Conservation (phyloP, 2,329 filamentous ascomycete species). For the Dichotomopilus funicola region DNA sequence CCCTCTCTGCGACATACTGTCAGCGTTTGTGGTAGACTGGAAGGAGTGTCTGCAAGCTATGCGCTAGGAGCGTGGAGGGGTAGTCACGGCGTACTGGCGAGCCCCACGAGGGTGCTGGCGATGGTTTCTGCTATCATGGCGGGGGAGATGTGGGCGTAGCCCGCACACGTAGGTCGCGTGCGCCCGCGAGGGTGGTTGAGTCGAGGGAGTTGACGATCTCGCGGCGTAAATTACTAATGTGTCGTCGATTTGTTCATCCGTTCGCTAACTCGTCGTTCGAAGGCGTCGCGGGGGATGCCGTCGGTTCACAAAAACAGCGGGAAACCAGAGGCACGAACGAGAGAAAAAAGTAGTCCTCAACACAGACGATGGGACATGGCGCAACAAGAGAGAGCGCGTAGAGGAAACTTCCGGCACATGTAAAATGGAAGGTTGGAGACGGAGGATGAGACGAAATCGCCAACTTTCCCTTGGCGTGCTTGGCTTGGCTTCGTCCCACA, state of each 20-base stretch:
- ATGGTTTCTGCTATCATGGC: conserved; percentile 32
- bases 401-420: no score
- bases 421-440: not conserved
- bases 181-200: no score
- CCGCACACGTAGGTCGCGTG: no score
- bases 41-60: not conserved
- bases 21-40: conserved; percentile 2
- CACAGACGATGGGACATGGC: not conserved
- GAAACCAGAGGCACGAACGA: no score
- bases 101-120: conserved; percentile 33
- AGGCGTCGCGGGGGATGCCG: no score
- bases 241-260: no score
- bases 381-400: not conserved
- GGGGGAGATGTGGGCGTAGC: not conserved
- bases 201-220: no score
- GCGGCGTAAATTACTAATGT: no score
- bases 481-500: not conserved
- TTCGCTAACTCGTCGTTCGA: no score
- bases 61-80: not conserved
- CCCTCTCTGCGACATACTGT: conserved; percentile 33
- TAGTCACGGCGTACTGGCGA: conserved; percentile 31
- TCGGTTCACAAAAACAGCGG: no score
- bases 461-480: conserved; percentile 10
- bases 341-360: not conserved
- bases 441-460: conserved; percentile 8